A percentile compares a stretch with the other conserved stretches of the same genome.
Conservation (phyloP, 495 filamentous ascomycete species). For the Xylaria castorea region DNA sequence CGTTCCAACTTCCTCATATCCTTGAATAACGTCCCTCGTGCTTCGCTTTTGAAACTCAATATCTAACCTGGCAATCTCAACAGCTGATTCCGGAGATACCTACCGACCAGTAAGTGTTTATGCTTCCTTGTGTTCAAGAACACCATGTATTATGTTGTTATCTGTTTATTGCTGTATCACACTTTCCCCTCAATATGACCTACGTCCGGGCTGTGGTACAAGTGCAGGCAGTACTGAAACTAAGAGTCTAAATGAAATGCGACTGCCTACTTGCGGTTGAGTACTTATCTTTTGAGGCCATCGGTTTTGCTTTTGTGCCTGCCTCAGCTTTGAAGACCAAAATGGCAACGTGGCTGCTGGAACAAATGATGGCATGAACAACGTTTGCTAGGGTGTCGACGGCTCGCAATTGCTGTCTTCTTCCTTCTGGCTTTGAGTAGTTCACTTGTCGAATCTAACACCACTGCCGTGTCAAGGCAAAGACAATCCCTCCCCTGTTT, state of each 20-base stretch:
- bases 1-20: slow-evolving; percentile 19
- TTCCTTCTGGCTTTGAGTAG: not conserved
- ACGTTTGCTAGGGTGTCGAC: not conserved
- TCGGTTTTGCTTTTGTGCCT: slow-evolving; percentile 34
- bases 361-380: not conserved
- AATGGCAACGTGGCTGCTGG: not conserved
- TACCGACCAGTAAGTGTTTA: slow-evolving; percentile 58
- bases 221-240: slow-evolving; percentile 1
- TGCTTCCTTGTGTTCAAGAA: slow-evolving; percentile 3
- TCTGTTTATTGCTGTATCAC: not conserved
- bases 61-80: slow-evolving; percentile 48
- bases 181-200: slow-evolving; percentile 7
- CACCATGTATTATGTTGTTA: not conserved
- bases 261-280: slow-evolving; percentile 11
- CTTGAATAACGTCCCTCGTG: slow-evolving; percentile 31
- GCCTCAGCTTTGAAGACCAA: slow-evolving; percentile 13
- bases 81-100: slow-evolving; percentile 60
- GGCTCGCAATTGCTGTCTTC: not conserved
- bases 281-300: slow-evolving; percentile 25
- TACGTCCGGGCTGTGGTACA: not conserved
- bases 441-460: not conserved
- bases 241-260: not conserved
- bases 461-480: not conserved
- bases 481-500: not conserved
- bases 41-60: slow-evolving; percentile 30